Base-by-base conservation (phyloP, 345 rosid genomes). In the Populus pruinosa region DNA sequence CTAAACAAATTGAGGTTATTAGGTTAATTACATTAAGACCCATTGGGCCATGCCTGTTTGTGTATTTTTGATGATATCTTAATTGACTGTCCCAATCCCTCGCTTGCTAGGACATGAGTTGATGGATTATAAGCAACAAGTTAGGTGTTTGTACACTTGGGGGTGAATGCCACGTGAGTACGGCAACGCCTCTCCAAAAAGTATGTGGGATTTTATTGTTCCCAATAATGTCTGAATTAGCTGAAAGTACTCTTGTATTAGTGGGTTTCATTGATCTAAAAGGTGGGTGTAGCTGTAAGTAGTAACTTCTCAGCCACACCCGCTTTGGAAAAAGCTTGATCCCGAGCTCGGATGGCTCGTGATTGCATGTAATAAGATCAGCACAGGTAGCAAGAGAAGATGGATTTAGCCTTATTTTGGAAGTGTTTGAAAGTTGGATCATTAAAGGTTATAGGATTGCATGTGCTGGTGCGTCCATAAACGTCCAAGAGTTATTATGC, bases 281-380 rank as follows among this genome's bases (percentile, higher is more conserved):
- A 55, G 23, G 3, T 21, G n/a, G 25, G 61, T 55, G 11, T 55
- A 20, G 25, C 5, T 55, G n/a, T 7, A 21, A 21, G 69, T 67
- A 49, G 39, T n/a, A 38, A 13, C 70, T 55, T 77, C 56, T 75
- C 74, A 78, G 78, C 79, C 31, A 49, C 59, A 67, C 71, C 62
- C 50, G 72, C 78, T 68, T 71, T 47, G 2, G 47, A 13, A 39
- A 63, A 62, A 63, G 36, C 35, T 18, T 33, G 33, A 47, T 71
- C 21, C 4, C 36, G 2, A 66, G 33, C 71, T 68, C 78, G 49
- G 77, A 35, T 29, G 49, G 25, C 82, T 76, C 77, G 79, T 81
- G 81, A 76, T 17, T 21, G 23, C 8, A 8, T 8, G n/a, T 49
- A 5, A 14, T 17, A 16, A 49, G 6, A 20, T 16, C 5, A 47